These are phyloP conservation scores for Pulveroboletus sp. DNA, from an alignment of 768 basidiomycete species.

Conservation along the genomic window DNA sequence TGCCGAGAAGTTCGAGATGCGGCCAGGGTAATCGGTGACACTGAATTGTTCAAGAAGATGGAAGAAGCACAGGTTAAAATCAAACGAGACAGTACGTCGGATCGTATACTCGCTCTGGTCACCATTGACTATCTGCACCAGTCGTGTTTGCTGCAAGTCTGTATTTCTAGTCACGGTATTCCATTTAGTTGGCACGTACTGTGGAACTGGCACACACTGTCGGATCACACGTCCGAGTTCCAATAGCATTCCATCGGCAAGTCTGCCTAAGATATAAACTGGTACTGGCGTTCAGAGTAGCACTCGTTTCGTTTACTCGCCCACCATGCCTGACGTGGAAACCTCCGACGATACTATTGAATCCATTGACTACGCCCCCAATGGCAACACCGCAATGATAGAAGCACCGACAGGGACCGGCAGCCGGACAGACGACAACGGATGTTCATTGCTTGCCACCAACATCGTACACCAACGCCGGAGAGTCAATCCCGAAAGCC, in stretches of 20 bases:
- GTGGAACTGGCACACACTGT: not conserved
- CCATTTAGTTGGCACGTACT: not conserved
- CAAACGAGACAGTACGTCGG: constrained; percentile 87
- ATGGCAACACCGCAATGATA: not conserved
- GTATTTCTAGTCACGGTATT: constrained; percentile 72
- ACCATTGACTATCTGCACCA: constrained; percentile 27
- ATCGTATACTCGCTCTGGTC: not conserved
- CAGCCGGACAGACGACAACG: constrained; percentile 2
- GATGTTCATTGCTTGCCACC: not conserved
- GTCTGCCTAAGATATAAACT: constrained; percentile 15
- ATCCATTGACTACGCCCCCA: not conserved
- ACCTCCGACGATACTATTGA: not conserved
- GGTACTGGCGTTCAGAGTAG: not conserved
- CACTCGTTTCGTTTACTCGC: constrained; percentile 1
- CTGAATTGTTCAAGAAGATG: constrained; percentile 96
- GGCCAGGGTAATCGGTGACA: constrained; percentile 95
- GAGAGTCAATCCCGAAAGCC: constrained; percentile 64
- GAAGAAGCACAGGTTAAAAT: constrained; percentile 92
- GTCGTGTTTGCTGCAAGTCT: constrained; percentile 86
- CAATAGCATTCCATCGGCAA: constrained; percentile 23
- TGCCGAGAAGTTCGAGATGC: constrained; percentile 97
- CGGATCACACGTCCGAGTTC: constrained; percentile 11
- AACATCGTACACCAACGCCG: constrained; percentile 32
- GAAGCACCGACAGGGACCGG: constrained; percentile 11
- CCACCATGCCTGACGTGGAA: constrained; percentile 13